Conservation (phyloP, 1,284 basidiomycete species). For the Ustilago lituana region DNA sequence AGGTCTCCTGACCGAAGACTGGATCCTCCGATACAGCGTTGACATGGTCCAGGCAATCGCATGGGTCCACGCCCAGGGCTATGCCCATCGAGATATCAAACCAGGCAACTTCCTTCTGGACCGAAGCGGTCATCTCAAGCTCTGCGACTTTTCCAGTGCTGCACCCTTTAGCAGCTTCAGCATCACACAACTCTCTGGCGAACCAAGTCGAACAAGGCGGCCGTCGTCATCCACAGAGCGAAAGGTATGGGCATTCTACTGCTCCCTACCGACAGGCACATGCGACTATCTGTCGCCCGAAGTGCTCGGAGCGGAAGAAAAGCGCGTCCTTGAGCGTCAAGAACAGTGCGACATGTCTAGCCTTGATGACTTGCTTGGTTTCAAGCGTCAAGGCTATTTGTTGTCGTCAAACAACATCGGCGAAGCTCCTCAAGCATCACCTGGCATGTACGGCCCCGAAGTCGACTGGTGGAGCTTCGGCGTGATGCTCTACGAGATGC, state of each 20-base stretch:
- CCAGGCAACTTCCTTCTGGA: constrained; percentile 65
- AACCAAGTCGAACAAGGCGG: neutral
- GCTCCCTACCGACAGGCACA: constrained; percentile 61
- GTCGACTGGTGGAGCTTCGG: constrained; percentile 67
- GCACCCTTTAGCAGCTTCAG: constrained; percentile 61
- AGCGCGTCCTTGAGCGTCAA: constrained; percentile 46
- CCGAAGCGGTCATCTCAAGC: constrained; percentile 60
- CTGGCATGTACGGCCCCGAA: constrained; percentile 63
- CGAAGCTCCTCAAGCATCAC: constrained; percentile 10
- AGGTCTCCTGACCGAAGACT: constrained; percentile 57
- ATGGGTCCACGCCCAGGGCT: constrained; percentile 61
- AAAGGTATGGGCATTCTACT: constrained; percentile 58
- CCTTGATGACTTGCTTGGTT: constrained; percentile 30
- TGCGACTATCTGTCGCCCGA: constrained; percentile 67
- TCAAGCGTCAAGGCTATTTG: constrained; percentile 1
- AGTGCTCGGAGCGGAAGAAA: constrained; percentile 60
- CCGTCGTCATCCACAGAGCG: constrained; percentile 18
- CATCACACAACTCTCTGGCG: neutral
- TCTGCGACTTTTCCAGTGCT: constrained; percentile 65
- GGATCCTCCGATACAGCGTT: constrained; percentile 56
- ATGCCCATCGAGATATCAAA: constrained; percentile 65
- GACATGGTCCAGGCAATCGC: constrained; percentile 65
- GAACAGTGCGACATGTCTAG: constrained; percentile 23
- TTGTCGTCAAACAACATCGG: neutral
- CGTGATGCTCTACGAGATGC: constrained; percentile 65